These are phyloP conservation scores for Nymphaea colorata DNA, from an alignment of 164 flowering plant genomes.

Conservation along the genomic window DNA sequence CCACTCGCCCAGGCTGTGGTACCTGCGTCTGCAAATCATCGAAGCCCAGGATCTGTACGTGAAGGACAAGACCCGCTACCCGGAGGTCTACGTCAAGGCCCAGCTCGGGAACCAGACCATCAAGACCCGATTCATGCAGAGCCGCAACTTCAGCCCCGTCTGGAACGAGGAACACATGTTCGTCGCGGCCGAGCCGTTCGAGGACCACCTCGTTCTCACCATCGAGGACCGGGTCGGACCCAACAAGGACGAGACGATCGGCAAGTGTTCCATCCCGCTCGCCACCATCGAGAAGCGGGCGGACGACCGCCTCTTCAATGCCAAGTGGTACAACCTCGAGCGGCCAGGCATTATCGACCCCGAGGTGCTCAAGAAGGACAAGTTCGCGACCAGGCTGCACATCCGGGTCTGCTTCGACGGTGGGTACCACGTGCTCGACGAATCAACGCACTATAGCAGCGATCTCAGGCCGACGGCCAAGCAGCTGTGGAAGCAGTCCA, in stretches of 20 bases:
- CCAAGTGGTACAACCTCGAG: slow-evolving; percentile 77
- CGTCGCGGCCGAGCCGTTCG: slow-evolving; percentile 93
- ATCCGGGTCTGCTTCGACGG: slow-evolving; percentile 81
- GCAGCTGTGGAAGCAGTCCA: slow-evolving; percentile 74
- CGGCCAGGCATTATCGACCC: slow-evolving; percentile 51
- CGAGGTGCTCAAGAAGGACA: slow-evolving; percentile 44
- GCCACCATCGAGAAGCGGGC: slow-evolving; percentile 63
- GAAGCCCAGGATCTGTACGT: slow-evolving; percentile 86
- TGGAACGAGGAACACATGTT: slow-evolving; percentile 90
- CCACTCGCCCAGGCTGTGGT: slow-evolving; percentile 86
- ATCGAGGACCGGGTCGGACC: slow-evolving; percentile 84
- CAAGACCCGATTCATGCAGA: slow-evolving; percentile 59
- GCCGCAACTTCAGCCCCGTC: slow-evolving; percentile 43
- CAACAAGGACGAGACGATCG: slow-evolving; percentile 81
- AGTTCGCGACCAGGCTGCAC: slow-evolving; percentile 65
- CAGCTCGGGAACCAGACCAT: slow-evolving; percentile 71
- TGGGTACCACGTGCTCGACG: slow-evolving; percentile 94
- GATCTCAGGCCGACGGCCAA: slow-evolving; percentile 92
- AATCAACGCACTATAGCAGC: slow-evolving; percentile 83
- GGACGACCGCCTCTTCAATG: slow-evolving; percentile 60
- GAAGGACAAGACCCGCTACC: slow-evolving; percentile 48
- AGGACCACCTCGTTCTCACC: slow-evolving; percentile 63
- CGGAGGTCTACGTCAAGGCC: slow-evolving; percentile 65
- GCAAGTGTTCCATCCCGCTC: slow-evolving; percentile 60
- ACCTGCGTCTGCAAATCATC: slow-evolving; percentile 69